Conservation (phyloP, 73 alveolate species). For the Symbiodinium pilosum region DNA sequence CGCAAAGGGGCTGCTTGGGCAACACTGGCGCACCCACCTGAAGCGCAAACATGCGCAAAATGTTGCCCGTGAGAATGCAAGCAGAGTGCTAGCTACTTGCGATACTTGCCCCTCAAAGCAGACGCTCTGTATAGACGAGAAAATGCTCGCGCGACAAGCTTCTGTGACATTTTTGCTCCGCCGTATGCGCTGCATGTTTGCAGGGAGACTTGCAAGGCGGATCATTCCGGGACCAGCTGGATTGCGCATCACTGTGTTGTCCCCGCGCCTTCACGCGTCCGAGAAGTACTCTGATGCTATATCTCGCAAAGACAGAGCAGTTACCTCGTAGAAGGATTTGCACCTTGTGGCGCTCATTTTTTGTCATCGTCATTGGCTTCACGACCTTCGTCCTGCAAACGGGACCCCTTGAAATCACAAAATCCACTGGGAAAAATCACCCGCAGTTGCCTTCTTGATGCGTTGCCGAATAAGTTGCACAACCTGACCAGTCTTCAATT, state of each 20-base stretch:
- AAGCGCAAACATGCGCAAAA: not conserved
- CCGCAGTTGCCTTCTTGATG: slow-evolving; percentile 91
- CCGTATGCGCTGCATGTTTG: not conserved
- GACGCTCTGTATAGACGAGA: not conserved
- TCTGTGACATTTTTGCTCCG: not conserved
- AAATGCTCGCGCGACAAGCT: not conserved
- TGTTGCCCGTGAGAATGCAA: too few relatives aligned
- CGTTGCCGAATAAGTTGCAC: slow-evolving; percentile 92
- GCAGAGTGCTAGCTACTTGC: too few relatives aligned
- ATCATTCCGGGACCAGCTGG: not conserved
- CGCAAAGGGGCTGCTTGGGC: not conserved
- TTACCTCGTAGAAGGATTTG: too few relatives aligned
- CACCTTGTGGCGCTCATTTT: slow-evolving; percentile 9
- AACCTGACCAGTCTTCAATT: not conserved
- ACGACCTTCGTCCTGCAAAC: slow-evolving; percentile 67
- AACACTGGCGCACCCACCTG: not conserved
- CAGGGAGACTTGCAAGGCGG: not conserved
- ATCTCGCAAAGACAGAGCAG: too few relatives aligned
- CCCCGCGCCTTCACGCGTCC: not conserved
- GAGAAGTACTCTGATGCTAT: too few relatives aligned
- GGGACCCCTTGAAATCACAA: not conserved
- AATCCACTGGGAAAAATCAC: too few relatives aligned
- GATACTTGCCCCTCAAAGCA: not conserved
- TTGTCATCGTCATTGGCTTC: slow-evolving; percentile 77
- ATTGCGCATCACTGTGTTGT: not conserved